Evolutionary conservation across 2,329 filamentous ascomycete genomes (phyloP), one percentile per base, ranked within the genome.

Genomic region (Colletotrichum incanum): DNA sequence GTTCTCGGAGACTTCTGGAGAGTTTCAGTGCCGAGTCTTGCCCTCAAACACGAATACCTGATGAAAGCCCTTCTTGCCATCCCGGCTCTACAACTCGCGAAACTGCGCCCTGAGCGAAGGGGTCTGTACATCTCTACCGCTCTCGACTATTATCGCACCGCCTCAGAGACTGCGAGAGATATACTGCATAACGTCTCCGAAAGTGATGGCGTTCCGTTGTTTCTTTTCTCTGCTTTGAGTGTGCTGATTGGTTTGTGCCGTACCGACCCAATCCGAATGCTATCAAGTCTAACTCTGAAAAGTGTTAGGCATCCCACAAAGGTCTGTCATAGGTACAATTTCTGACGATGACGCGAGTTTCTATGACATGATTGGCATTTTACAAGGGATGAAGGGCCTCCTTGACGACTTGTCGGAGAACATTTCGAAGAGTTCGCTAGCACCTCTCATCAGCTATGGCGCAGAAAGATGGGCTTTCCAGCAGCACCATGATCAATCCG

Each of bases 1-100:
- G 45, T 41, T 5, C 61, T 72, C 9, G 16, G 61, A 18, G 65
- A 60, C 34, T 72, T 72, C 20, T 72, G 70, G 70, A 61, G 34
- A 1, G 20, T 70, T n/a, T 56, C 70, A 18, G 65, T 72, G 1
- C 70, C 70, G 1, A 39, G 39, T 2, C 39, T 72, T 1, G 61
- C 65, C 2, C 61, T 72, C 12, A 54, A 52, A 9, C 8, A 72
- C 16, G 50, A 12, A 3, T 65, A 72, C 18, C 16, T 72, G 47
- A 72, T 69, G 70, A 50, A 43, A 1, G 26, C 70, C 16, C 41
- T 72, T 6, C 31, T 72, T 11, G 60, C 60, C 8, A 54, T 72
- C 2, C 28, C 70, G 11, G 70, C 70, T 7, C 66, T 72, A 3
- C 70, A 72, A 11, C 34, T 69, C 23, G 70, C 70, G 1, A 9